Evolutionary conservation across 1,139 yeast genomes (phyloP).

Genomic region (Lodderomyces jiufengensis): DNA sequence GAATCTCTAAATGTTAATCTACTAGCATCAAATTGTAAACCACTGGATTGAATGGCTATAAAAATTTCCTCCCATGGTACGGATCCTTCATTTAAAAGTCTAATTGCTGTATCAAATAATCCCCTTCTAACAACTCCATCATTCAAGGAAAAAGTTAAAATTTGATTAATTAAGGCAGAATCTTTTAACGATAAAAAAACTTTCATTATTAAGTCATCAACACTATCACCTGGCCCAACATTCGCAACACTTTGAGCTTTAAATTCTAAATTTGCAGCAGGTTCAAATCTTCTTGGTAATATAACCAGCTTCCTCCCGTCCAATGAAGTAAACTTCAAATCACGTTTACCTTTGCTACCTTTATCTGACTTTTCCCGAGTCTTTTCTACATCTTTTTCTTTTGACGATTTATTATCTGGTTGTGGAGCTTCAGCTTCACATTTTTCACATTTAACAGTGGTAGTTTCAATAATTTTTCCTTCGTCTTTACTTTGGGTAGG

Average conservation of each 20-base stretch:
- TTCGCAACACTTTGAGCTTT: no score
- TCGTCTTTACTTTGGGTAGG: no score
- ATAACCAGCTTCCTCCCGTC: no score
- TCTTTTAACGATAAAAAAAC: conserved; percentile 27
- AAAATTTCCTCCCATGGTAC: conserved; percentile 35
- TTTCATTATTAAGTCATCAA: conserved; percentile 21
- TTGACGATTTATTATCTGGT: neutral
- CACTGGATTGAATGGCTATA: conserved; percentile 28
- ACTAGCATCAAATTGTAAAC: conserved; percentile 29
- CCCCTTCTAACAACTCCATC: conserved; percentile 28
- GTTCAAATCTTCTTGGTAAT: neutral
- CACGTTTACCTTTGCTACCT: no score
- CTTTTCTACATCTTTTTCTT: conserved; percentile 1
- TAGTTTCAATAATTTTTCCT: no score
- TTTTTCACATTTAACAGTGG: neutral
- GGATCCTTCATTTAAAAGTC: conserved; percentile 26
- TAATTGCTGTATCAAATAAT: conserved; percentile 23
- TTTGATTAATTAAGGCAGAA: conserved; percentile 29
- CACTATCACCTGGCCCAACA: neutral
- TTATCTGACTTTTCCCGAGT: neutral
- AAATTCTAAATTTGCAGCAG: no score
- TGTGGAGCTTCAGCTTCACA: neutral
- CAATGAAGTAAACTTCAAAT: no score
- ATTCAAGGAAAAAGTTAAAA: conserved; percentile 26
- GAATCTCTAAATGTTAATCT: conserved; percentile 25